These are phyloP conservation scores for Westerdykella sp. DNA, from an alignment of 2,329 filamentous ascomycete species.

Conservation along the genomic window DNA sequence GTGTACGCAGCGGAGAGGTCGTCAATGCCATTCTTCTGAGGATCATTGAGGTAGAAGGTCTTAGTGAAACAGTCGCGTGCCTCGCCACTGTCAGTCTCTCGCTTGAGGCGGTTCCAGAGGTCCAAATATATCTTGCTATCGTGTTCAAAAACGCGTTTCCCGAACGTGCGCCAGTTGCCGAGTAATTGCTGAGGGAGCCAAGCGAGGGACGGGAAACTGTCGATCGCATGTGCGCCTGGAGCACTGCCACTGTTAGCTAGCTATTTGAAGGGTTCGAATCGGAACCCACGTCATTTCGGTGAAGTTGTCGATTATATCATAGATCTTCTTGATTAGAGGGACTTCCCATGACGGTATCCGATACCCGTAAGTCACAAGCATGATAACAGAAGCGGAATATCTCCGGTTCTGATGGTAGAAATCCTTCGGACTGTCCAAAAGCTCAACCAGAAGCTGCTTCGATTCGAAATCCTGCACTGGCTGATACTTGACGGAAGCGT, in stretches of 20 bases:
- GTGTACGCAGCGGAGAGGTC: constrained; percentile 32
- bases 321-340: constrained; percentile 28
- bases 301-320: constrained; percentile 26
- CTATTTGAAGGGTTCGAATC: neutral
- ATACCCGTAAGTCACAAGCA: constrained; percentile 32
- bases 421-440: constrained; percentile 33
- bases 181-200: constrained; percentile 26
- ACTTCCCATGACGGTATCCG: constrained; percentile 30
- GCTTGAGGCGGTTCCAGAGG: constrained; percentile 29
- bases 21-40: constrained; percentile 28
- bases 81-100: constrained; percentile 23
- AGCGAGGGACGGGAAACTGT: constrained; percentile 25
- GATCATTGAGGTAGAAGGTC: constrained; percentile 30
- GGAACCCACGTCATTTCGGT: constrained; percentile 21
- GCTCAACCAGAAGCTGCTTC: constrained; percentile 37
- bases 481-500: constrained; percentile 32
- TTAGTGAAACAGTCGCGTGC: constrained; percentile 31
- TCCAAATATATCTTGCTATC: constrained; percentile 29
- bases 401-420: constrained; percentile 29
- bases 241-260: constrained; percentile 6
- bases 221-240: constrained; percentile 23
- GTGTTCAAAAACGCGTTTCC: constrained; percentile 22
- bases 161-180: constrained; percentile 25
- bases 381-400: constrained; percentile 30
- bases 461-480: constrained; percentile 42